Evolutionary conservation across 169 alveolate genomes (phyloP), one percentile per base, ranked within the genome.

Genomic region (Eimeria maxima): DNA sequence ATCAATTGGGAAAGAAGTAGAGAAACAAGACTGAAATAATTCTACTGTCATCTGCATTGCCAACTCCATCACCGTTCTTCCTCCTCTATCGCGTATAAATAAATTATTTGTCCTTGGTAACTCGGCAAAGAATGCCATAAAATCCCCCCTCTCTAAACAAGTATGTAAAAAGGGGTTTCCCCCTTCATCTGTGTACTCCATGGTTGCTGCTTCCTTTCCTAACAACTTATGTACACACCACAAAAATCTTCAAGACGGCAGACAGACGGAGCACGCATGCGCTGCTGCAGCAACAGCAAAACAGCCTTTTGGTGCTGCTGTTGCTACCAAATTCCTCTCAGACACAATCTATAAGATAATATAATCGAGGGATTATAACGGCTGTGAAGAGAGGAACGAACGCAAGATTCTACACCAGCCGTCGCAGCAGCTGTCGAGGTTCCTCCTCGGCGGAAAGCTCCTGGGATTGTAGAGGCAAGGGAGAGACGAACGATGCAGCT

Each of bases 31-130:
- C 42, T 93, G 93, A 42, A 93, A 53, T 0, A 93, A 74, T 33
- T 93, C 96, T 8, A 50, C 57, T 27, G 96, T 90, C 93, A 93
- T 78, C 76, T 93, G 96, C 80, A 60, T 5, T 69, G 83, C 94
- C 63, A 60, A 14, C 65, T 67, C 80, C 94, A 67, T 60, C 67
- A 42, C 94, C 6, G 94, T 87, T 10, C 94, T 74, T 11, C 92
- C 92, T 22, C 92, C 92, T n/a, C 92, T 50, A 76, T 83, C 92
- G 3, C 92, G 76, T 4, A 4, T 57, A 83, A 83, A 83, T 20
- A 83, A 38, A 24, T 83, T 55, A 16, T 53, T 55, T 38, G 92
- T 83, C 76, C 33, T 83, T 60, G 73, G 53, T 13, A 83, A 65
- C 78, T 83, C 92, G 14, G 92, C 92, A 44, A 53, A 53, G 55